Evolutionary conservation across 352 stramenopile species (phyloP), one percentile per base, ranked within the genome.

Genomic region (Paralagenidium karlingii): DNA sequence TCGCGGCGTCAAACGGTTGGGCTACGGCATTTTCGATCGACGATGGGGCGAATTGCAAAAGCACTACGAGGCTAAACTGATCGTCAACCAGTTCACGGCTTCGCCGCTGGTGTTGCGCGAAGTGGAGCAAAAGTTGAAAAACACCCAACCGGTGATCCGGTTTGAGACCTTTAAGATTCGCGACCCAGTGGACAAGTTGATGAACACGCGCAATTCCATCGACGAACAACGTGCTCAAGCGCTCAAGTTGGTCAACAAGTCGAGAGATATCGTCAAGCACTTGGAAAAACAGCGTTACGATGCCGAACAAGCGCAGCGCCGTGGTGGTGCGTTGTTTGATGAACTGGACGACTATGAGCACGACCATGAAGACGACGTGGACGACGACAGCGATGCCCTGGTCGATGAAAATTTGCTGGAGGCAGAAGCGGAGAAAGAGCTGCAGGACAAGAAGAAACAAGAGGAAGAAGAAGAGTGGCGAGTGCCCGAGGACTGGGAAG

Each of bases 111-210:
- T 74, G 46, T 57, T 91, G 20, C 51, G 70, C 30, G 71, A 91
- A 38, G 44, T 88, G 11, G 74, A 91, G 52, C 39, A 43, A n/a
- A 86, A 85, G 51, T 65, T 90, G 24, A 87, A 87, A 65, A 81
- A 87, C 55, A 77, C 58, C 51, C 87, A 86, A 58, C 67, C 70
- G 26, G 69, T 90, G 46, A 69, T 90, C 40, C 76, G 76, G 58
- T 90, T 87, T 61, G 56, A 81, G 60, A 86, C 76, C 9, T 90
- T 90, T 63, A 86, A 91, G 59, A 53, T 91, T 9, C 68, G 71
- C 48, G 71, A 88, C 60, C 68, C 74, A 30, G 55, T 87, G 41
- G 74, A 87, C 57, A 66, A 71, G 46, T 55, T 87, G 29, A 83
- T 87, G 68, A 87, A 87, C 58, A 87, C 70, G 47, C 74, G 70